A percentile compares a stretch with the other conserved stretches of the same genome.
phyloP scores from a whole-genome alignment of 495 filamentous ascomycete genomes.

The Hypoxylon cercidicola region DNA sequence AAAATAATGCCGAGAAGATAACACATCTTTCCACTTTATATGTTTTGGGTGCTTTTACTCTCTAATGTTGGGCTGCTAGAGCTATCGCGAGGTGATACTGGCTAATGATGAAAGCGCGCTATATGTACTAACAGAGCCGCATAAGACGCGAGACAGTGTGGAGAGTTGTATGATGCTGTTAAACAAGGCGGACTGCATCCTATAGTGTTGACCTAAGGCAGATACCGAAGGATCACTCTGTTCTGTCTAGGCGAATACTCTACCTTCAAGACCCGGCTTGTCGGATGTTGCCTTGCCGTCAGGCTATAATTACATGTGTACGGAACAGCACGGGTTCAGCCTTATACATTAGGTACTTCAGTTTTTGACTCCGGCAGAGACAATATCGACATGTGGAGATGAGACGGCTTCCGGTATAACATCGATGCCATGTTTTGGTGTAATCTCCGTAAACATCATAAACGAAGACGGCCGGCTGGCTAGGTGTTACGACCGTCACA shows the following conservation, averaged over 20 bases:
- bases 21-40: constrained; percentile 16
- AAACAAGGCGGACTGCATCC: too few species aligned
- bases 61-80: neutral
- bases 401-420: constrained; percentile 6
- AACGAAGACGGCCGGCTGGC: constrained; percentile 6
- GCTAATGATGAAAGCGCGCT: too few species aligned
- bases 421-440: constrained; percentile 6
- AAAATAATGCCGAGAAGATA: constrained; percentile 31
- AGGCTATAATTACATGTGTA: neutral
- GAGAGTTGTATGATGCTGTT: too few species aligned
- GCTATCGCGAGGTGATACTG: too few species aligned
- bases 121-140: too few species aligned
- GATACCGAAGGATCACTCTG: too few species aligned
- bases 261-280: too few species aligned
- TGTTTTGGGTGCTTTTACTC: neutral
- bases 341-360: too few species aligned
- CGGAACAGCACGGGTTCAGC: neutral
- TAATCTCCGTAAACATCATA: constrained; percentile 11
- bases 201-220: too few species aligned
- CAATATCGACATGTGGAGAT: constrained; percentile 7
- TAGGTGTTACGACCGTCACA: constrained; percentile 10
- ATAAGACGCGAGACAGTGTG: too few species aligned
- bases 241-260: too few species aligned
- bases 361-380: too few species aligned
- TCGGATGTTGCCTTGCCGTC: neutral